Evolutionary conservation across 176 grass and related monocot genomes (phyloP).

Genomic region (Zoysia japonica): DNA sequence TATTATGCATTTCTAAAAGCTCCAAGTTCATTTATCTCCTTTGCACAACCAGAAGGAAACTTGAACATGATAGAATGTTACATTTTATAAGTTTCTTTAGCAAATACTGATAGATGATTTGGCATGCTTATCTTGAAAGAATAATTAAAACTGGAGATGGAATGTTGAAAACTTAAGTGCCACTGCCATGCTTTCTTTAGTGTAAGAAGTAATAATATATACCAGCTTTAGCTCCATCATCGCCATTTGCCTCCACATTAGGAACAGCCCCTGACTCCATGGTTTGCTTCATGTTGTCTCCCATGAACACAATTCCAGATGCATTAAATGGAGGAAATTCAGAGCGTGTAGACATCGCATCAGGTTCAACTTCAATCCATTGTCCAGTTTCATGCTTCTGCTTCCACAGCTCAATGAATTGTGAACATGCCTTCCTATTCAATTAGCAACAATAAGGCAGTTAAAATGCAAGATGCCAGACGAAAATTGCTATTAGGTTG

Average conservation of each 20-base stretch:
- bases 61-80: not conserved
- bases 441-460: constrained; percentile 30
- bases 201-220: constrained; percentile 27
- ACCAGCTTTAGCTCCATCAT: constrained; percentile 77
- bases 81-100: not conserved
- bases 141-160: not conserved
- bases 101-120: not conserved
- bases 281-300: constrained; percentile 60
- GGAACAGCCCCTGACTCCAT: constrained; percentile 33
- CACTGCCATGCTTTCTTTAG: not conserved
- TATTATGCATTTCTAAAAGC: constrained; percentile 2
- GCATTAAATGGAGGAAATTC: constrained; percentile 87
- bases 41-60: not conserved
- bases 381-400: constrained; percentile 97
- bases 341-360: constrained; percentile 83
- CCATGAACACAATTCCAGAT: constrained; percentile 71
- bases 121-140: not conserved
- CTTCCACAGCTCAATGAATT: constrained; percentile 92
- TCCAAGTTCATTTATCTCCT: constrained; percentile 15
- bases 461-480: constrained; percentile 23
- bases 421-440: constrained; percentile 78
- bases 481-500: not conserved
- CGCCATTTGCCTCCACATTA: constrained; percentile 57
- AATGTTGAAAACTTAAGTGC: constrained; percentile 8
- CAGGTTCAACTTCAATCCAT: constrained; percentile 96